phyloP scores from a whole-genome alignment of 2,329 filamentous ascomycete genomes.

The Drechmeria coniospora region DNA sequence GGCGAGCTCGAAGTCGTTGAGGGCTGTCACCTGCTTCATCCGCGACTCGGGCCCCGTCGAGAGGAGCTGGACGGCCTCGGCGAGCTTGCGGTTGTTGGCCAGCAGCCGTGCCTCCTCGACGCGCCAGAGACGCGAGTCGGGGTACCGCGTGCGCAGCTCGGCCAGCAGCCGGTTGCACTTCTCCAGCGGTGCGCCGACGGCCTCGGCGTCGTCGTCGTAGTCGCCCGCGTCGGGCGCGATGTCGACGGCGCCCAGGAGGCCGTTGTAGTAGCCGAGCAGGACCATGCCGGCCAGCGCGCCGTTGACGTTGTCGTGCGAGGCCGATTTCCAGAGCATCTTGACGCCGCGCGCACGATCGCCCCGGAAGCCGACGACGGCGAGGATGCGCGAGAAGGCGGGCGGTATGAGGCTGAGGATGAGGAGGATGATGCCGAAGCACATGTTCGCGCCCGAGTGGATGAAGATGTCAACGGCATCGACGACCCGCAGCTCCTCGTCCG shows the following conservation, averaged over 20 bases:
- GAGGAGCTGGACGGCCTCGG: conserved; percentile 52
- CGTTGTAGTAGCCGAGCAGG: conserved; percentile 77
- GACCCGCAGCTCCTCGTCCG: conserved; percentile 41
- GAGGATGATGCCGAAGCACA: conserved; percentile 78
- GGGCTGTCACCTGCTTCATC: conserved; percentile 76
- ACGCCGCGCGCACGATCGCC: conserved; percentile 76
- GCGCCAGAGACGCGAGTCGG: conserved; percentile 70
- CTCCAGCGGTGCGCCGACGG: conserved; percentile 56
- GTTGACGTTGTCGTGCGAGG: conserved; percentile 74
- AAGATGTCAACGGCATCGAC: conserved; percentile 70
- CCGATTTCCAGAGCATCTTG: conserved; percentile 79
- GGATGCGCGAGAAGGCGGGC: conserved; percentile 71
- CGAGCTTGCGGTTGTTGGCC: conserved; percentile 49
- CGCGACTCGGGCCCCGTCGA: conserved; percentile 44
- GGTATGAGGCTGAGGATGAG: conserved; percentile 87
- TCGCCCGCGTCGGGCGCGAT: conserved; percentile 54
- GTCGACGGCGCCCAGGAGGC: conserved; percentile 71
- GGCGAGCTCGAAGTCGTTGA: conserved; percentile 73
- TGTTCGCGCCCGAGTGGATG: conserved; percentile 73
- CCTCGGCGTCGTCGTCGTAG: conserved; percentile 36
- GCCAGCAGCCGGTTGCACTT: conserved; percentile 52
- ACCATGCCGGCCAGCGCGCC: conserved; percentile 78
- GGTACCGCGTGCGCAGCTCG: conserved; percentile 64
- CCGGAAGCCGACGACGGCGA: conserved; percentile 80
- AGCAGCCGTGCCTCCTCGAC: conserved; percentile 74